Base-by-base conservation (phyloP, 176 grass and related monocot genomes). In the Tillandsia leiboldiana region DNA sequence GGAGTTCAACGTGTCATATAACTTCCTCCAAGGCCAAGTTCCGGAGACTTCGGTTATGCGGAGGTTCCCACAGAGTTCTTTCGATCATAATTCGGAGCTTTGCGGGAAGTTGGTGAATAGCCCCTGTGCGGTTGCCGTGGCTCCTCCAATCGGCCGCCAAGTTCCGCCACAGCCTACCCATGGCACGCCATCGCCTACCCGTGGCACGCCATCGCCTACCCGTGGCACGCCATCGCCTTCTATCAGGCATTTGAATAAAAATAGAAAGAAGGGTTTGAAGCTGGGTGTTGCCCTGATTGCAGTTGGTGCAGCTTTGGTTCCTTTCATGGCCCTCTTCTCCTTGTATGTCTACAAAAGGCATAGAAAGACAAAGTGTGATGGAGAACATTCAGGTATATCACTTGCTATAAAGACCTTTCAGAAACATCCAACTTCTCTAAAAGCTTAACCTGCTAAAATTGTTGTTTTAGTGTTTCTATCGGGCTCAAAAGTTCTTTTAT, bases 1-100 rank as follows among this genome's bases (percentile, higher is more conserved):
- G 47, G 75, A 67, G 29, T 87, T 99, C 77, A 90, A 99, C 52
- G 89, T 99, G 15, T 99, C 94, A 7, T 87, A 93, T 72, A 99
- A 99, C 73, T 99, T 99, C 54, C 84, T 99, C 68, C 83, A 82
- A 56, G 94, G 94, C 0, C 64, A 58, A 63, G 78, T 99, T 29
- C 94, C 89, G 11, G 73, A 1, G 64, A 96, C 86, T 10, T 53
- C 26, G 42, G 75, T 72, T 29, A 26, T 93, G 63, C 70, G 77
- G 29, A 66, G 82, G 51, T 90, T 99, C 70, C 82, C 87, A 0
- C 47, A 53, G 0, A 90, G 51, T 28, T 83, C 87, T 53, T 99
- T 90, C 51, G 80, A 67, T 63, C 90, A 99, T 54, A 99, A 99
- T 69, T 72, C 81, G 54, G 77, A 47, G 47, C 77, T 99, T 57